Evolutionary conservation across 495 filamentous ascomycete genomes (phyloP).

Genomic region (Choiromyces venosus): DNA sequence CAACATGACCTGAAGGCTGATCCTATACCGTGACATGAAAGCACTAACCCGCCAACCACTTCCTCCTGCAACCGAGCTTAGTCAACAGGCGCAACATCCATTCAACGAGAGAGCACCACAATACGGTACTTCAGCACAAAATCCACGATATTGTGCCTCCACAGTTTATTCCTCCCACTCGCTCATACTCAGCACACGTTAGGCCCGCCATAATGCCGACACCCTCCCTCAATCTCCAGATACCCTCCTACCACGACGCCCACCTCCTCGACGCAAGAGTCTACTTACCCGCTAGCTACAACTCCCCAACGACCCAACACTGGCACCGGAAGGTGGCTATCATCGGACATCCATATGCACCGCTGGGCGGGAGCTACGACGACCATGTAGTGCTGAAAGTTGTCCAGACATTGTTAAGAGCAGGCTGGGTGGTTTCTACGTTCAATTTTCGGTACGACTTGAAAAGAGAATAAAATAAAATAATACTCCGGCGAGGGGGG

Average conservation of each 20-base stretch:
- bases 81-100: background rate
- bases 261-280: constrained; percentile 70
- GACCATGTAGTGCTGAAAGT: constrained; percentile 67
- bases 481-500: background rate
- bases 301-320: constrained; percentile 41
- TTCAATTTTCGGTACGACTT: constrained; percentile 80
- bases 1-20: no score
- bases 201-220: constrained; percentile 38
- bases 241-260: constrained; percentile 79
- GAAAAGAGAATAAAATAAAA: background rate
- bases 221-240: constrained; percentile 65
- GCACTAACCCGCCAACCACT: background rate
- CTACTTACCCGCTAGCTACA: constrained; percentile 57
- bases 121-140: background rate
- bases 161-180: background rate
- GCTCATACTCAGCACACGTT: constrained; percentile 5
- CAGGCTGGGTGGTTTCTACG: constrained; percentile 71
- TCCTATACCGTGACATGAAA: no score
- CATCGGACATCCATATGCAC: constrained; percentile 85
- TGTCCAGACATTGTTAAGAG: constrained; percentile 56
- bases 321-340: constrained; percentile 58
- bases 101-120: background rate
- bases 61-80: background rate
- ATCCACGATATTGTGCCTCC: background rate
- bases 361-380: constrained; percentile 78